Evolutionary conservation across 768 basidiomycete species (phyloP).

Genomic region (Xerocomellus intermedius): DNA sequence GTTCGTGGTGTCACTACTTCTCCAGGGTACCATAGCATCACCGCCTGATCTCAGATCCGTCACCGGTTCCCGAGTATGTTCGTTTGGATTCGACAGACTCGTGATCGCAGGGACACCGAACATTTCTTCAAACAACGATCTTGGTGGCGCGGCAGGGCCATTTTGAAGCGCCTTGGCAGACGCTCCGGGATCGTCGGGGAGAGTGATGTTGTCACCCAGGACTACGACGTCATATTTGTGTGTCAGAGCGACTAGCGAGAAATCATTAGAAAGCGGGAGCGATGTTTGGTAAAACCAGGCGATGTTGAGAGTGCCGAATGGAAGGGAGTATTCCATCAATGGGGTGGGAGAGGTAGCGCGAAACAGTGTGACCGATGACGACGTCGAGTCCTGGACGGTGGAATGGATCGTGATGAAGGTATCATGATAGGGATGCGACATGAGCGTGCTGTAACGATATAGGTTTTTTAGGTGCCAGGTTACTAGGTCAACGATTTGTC

Average conservation of each 20-base stretch:
- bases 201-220: constrained; percentile 58
- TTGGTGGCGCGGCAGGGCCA: constrained; percentile 33
- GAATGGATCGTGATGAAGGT: constrained; percentile 58
- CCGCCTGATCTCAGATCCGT: constrained; percentile 12
- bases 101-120: constrained; percentile 78
- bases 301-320: constrained; percentile 60
- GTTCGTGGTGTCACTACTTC: constrained; percentile 41
- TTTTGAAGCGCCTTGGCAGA: constrained; percentile 38
- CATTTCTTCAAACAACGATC: constrained; percentile 85
- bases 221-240: constrained; percentile 61
- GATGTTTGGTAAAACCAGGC: constrained; percentile 39
- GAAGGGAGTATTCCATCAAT: constrained; percentile 44
- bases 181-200: constrained; percentile 42
- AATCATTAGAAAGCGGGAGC: constrained; percentile 34
- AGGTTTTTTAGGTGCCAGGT: constrained; percentile 52
- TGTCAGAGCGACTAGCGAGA: constrained; percentile 71
- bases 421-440: constrained; percentile 56
- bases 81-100: constrained; percentile 24
- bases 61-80: constrained; percentile 15
- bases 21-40: constrained; percentile 31
- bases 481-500: constrained; percentile 40
- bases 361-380: constrained; percentile 51
- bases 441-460: constrained; percentile 41
- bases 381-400: constrained; percentile 29
- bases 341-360: constrained; percentile 44